Conservation (phyloP, 2,329 filamentous ascomycete species). For the Teratosphaeria nubilosa region DNA sequence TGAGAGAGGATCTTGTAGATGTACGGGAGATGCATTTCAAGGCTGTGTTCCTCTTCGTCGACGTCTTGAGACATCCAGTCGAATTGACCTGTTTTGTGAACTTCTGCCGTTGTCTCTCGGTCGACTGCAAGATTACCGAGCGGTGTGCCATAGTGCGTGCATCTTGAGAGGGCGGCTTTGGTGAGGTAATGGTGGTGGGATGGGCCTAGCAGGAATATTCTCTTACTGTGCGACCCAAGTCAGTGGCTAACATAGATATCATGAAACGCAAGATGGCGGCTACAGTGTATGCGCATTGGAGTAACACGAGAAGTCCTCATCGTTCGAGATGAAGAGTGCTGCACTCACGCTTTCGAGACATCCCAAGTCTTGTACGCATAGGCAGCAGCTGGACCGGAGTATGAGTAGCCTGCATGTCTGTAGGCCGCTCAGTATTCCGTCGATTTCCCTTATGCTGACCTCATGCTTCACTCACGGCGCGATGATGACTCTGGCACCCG, state of each 20-base stretch:
- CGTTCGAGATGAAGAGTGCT: neutral
- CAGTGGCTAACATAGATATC: neutral
- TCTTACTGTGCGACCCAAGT: conserved; percentile 46
- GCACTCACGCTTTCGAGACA: conserved; percentile 57
- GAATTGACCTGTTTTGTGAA: conserved; percentile 48
- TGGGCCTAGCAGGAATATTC: conserved; percentile 84
- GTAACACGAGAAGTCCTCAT: no score
- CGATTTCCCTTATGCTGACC: neutral
- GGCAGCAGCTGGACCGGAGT: conserved; percentile 83
- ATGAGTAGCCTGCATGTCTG: conserved; percentile 88
- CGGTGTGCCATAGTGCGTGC: conserved; percentile 61
- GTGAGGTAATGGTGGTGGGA: conserved; percentile 79
- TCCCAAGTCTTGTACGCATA: conserved; percentile 91
- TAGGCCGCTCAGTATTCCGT: conserved; percentile 6
- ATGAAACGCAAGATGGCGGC: no score
- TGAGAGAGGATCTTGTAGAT: conserved; percentile 66
- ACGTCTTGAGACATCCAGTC: conserved; percentile 52
- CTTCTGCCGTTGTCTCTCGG: conserved; percentile 39
- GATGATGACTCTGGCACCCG: conserved; percentile 74
- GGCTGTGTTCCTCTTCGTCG: conserved; percentile 79
- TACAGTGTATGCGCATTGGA: no score
- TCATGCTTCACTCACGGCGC: conserved; percentile 57
- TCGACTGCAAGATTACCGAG: conserved; percentile 63
- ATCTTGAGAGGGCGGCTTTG: conserved; percentile 66
- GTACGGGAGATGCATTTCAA: conserved; percentile 95